Conservation (phyloP, 1,139 yeast genomes). For the Candida pseudoviswanathii region DNA sequence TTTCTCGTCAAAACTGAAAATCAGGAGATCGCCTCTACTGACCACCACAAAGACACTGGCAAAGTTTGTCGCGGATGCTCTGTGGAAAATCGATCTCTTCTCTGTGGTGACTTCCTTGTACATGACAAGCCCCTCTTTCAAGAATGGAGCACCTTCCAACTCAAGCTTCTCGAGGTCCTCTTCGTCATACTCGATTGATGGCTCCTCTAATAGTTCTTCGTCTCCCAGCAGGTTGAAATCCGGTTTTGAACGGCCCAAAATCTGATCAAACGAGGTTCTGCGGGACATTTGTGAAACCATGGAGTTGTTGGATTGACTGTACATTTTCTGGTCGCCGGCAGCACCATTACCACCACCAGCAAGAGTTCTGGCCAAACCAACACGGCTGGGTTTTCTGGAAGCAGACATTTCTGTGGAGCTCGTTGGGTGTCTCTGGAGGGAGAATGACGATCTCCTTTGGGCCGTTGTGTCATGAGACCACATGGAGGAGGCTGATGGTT, state of each 20-base stretch:
- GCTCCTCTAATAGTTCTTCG: too few species aligned
- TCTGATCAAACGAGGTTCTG: not conserved
- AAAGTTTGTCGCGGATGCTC: conserved; percentile 32
- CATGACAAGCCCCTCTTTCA: conserved; percentile 72
- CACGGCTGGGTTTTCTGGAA: conserved; percentile 20
- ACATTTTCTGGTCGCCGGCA: too few species aligned
- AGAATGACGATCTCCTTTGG: conserved; percentile 27
- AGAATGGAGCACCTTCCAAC: conserved; percentile 74
- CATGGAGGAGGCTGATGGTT: conserved; percentile 35
- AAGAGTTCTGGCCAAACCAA: conserved; percentile 49
- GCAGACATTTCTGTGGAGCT: conserved; percentile 36
- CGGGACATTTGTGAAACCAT: conserved; percentile 19
- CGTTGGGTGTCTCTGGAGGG: conserved; percentile 34
- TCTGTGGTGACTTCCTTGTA: conserved; percentile 18
- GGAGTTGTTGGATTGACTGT: conserved; percentile 26
- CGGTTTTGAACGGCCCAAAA: not conserved
- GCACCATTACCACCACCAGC: conserved; percentile 12
- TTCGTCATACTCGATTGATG: too few species aligned
- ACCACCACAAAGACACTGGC: conserved; percentile 55
- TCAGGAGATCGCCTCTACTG: conserved; percentile 56
- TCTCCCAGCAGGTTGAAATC: not conserved
- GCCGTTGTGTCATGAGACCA: conserved; percentile 42
- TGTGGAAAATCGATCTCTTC: conserved; percentile 24
- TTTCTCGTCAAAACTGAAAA: conserved; percentile 55
- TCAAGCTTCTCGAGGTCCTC: conserved; percentile 45